Base-by-base conservation (phyloP, 2,329 filamentous ascomycete species). In the Lanzia echinophila region DNA sequence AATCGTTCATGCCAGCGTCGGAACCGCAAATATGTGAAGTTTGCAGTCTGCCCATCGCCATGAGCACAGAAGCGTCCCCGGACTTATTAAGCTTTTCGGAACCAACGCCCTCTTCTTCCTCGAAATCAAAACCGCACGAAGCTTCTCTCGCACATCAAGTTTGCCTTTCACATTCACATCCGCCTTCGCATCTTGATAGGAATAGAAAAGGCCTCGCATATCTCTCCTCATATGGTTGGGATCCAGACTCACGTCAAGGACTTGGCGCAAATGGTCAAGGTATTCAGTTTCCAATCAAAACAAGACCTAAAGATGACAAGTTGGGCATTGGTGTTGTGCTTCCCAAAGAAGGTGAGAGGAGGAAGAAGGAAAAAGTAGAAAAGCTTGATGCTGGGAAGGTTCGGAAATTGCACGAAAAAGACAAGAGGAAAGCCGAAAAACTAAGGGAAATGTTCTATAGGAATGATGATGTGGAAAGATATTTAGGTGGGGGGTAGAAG, bases 241-340 rank as follows among this genome's bases (percentile, higher is more conserved):
- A 91, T 62, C 85, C 87, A 0, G 87, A 91, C 68, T 75, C 81
- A 28, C 75, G 89, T 2, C 69, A 73, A 15, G 91, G 91, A 0
- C 75, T 96, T 0, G 91, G 91, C 0, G 79, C 79, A 10, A 71
- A 73, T 2, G 84, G 87, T 1, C 72, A 77, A 63, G 91, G 91
- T 3, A 84, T 89, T 56, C 76, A 85, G 39, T 84, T 83, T 60
- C 91, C 91, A 1, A 75, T 96, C 58, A 90, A 90, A 66, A 73
- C 81, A 1, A 66, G 62, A 45, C 73, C 79, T 52, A 96, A 96
- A 70, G 79, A 84, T 42, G 82, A 92, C 65, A 90, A 79, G 3
- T 72, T 87, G 7, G 92, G 91, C 0, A 69, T 96, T 24, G 90
- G 90, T 0, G 75, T 77, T 41, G 67, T 73, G 5, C 60, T 72